A percentile compares a stretch with the other conserved stretches of the same genome.
Conservation (phyloP, 2,329 filamentous ascomycete genomes). For the Metarhizium guizhouense region DNA sequence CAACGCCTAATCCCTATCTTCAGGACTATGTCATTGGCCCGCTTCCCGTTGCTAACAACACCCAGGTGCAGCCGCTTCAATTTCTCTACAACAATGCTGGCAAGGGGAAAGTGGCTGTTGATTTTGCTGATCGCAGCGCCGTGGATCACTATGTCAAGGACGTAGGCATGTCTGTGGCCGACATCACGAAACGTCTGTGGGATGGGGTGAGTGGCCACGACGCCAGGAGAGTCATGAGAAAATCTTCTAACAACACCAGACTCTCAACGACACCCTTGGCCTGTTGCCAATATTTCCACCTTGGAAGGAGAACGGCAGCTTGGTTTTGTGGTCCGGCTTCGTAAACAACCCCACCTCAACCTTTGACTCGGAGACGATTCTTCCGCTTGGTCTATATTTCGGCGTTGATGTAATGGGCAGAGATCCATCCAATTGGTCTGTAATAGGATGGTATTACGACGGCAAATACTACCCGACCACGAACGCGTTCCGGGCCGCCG, state of each 20-base stretch:
- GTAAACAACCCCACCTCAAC: conserved; percentile 26
- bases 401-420: conserved; percentile 39
- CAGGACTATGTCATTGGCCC: conserved; percentile 41
- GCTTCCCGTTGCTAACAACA: conserved; percentile 32
- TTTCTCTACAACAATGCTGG: conserved; percentile 17
- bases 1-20: conserved; percentile 26
- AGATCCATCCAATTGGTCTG: conserved; percentile 39
- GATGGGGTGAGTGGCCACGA: background rate
- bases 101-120: conserved; percentile 17
- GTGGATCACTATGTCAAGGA: background rate
- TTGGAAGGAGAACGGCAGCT: conserved; percentile 29
- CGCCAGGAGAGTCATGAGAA: background rate
- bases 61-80: conserved; percentile 16
- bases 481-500: conserved; percentile 35
- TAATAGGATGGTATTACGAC: conserved; percentile 46
- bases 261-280: conserved; percentile 11
- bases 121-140: background rate
- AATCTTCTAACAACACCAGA: background rate
- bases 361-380: conserved; percentile 33
- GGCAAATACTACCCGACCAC: conserved; percentile 42
- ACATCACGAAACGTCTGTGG: background rate
- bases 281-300: background rate
- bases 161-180: background rate
- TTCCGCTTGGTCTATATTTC: conserved; percentile 36
- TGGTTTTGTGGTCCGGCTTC: conserved; percentile 39